Evolutionary conservation across 2,329 filamentous ascomycete genomes (phyloP).

Genomic region (Fusarium sp.): DNA sequence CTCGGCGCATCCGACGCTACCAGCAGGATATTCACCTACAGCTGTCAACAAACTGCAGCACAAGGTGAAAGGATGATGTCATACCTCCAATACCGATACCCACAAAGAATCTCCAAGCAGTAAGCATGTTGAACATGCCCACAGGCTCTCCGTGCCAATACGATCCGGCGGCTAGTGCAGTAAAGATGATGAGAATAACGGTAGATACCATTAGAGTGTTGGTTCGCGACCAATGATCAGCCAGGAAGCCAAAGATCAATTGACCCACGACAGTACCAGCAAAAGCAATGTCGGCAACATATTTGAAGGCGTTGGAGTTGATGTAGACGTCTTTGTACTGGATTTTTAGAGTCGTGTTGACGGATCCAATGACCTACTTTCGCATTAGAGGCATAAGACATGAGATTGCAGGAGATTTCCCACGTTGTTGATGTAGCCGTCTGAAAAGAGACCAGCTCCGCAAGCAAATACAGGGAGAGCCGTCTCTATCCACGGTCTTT

Average conservation of each 20-base stretch:
- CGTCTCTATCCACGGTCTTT: constrained; percentile 35
- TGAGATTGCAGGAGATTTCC: constrained; percentile 4
- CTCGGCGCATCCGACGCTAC: constrained; percentile 86
- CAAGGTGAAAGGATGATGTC: not conserved
- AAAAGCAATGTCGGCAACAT: constrained; percentile 86
- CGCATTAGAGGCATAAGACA: not conserved
- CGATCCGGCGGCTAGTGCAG: constrained; percentile 79
- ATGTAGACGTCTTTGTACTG: constrained; percentile 79
- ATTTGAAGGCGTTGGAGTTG: constrained; percentile 75
- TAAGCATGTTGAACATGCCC: constrained; percentile 80
- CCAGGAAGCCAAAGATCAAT: constrained; percentile 82
- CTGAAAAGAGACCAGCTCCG: constrained; percentile 89
- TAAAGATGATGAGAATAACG: constrained; percentile 85
- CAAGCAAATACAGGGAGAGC: constrained; percentile 82
- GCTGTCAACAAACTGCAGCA: not conserved
- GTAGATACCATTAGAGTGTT: constrained; percentile 86
- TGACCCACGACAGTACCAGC: constrained; percentile 88
- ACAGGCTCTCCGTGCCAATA: constrained; percentile 77
- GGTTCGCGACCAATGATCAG: constrained; percentile 87
- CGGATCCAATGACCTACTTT: constrained; percentile 84
- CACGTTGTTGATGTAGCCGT: constrained; percentile 92
- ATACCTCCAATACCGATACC: constrained; percentile 81
- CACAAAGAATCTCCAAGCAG: constrained; percentile 86
- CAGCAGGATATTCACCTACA: constrained; percentile 77
- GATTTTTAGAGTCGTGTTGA: constrained; percentile 77